Conservation (phyloP, 2,329 filamentous ascomycete genomes). For the Zasmidium citrigriseum region DNA sequence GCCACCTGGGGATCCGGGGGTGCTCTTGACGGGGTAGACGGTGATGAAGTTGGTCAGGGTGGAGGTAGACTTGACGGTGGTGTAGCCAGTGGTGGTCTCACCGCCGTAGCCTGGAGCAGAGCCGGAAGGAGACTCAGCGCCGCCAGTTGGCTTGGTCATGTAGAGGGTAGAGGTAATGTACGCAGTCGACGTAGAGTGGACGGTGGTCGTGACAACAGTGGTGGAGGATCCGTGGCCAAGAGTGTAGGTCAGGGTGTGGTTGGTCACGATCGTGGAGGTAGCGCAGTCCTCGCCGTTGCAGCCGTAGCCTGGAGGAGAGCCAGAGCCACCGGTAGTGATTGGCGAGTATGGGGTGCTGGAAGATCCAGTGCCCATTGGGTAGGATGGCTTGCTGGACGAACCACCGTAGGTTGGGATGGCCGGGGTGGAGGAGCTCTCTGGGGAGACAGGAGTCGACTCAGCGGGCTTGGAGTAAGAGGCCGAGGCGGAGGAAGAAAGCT, state of each 20-base stretch:
- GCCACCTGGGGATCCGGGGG: constrained; percentile 12
- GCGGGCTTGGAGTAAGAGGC: constrained; percentile 14
- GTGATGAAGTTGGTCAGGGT: constrained; percentile 37
- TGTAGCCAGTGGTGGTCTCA: constrained; percentile 22
- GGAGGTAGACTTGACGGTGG: constrained; percentile 33
- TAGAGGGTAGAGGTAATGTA: constrained; percentile 33
- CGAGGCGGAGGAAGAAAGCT: constrained; percentile 17
- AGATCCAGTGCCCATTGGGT: constrained; percentile 14
- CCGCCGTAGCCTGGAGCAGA: constrained; percentile 12
- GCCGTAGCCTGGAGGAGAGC: constrained; percentile 18
- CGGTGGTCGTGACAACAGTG: constrained; percentile 36
- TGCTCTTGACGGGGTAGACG: constrained; percentile 30
- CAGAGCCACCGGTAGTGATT: constrained; percentile 20
- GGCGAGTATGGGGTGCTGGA: constrained; percentile 9
- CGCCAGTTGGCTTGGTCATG: constrained; percentile 23
- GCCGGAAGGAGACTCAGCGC: constrained; percentile 7
- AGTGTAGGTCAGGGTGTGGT: constrained; percentile 38
- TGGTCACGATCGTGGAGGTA: constrained; percentile 29
- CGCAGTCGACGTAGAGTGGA: constrained; percentile 36
- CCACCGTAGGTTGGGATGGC: constrained; percentile 16
- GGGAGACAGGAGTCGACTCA: constrained; percentile 10
- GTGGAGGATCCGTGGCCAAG: constrained; percentile 35
- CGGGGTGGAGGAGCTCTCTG: constrained; percentile 9
- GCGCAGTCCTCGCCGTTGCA: constrained; percentile 19
- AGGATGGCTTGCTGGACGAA: constrained; percentile 12